Conservation (phyloP, 257 asterid genomes). For the Solanum chmielewskii region DNA sequence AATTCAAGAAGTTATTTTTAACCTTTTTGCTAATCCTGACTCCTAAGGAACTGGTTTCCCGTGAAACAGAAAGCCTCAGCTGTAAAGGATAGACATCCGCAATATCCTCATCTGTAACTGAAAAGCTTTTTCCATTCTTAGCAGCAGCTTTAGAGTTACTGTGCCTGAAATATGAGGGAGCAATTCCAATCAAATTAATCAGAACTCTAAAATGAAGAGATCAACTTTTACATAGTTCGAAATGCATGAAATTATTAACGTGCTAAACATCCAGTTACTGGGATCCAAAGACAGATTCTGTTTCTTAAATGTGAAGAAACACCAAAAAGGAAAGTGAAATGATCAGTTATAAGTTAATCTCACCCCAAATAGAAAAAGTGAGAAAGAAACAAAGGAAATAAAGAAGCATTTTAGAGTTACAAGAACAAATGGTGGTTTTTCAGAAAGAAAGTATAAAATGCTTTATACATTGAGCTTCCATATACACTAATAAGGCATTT, state of each 20-base stretch:
- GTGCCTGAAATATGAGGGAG: conserved; percentile 49
- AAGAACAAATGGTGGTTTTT: not conserved
- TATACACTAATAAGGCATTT: not conserved
- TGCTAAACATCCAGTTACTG: not conserved
- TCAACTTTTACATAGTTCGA: not conserved
- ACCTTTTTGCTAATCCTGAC: conserved; percentile 94
- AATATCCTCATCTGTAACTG: conserved; percentile 68
- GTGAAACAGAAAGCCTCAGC: conserved; percentile 65
- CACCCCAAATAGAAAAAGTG: not conserved
- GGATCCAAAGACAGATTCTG: not conserved
- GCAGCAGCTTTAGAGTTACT: conserved; percentile 53
- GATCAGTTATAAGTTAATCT: not conserved
- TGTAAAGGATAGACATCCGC: conserved; percentile 87
- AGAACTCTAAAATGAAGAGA: not conserved
- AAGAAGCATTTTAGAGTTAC: not conserved
- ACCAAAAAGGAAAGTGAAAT: not conserved
- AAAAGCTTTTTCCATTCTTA: conserved; percentile 45
- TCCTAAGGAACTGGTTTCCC: conserved; percentile 50
- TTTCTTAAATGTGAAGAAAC: not conserved
- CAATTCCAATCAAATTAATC: not conserved
- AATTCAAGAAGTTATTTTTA: conserved; percentile 4
- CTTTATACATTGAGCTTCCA: conserved; percentile 4
- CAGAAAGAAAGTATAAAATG: not conserved
- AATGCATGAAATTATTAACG: not conserved
- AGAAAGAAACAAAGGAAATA: not conserved